Percentiles rank a stretch among this genome's conserved stretches.
phyloP scores from a whole-genome alignment of 345 rosid genomes.

The Eucalyptus tenuipes region DNA sequence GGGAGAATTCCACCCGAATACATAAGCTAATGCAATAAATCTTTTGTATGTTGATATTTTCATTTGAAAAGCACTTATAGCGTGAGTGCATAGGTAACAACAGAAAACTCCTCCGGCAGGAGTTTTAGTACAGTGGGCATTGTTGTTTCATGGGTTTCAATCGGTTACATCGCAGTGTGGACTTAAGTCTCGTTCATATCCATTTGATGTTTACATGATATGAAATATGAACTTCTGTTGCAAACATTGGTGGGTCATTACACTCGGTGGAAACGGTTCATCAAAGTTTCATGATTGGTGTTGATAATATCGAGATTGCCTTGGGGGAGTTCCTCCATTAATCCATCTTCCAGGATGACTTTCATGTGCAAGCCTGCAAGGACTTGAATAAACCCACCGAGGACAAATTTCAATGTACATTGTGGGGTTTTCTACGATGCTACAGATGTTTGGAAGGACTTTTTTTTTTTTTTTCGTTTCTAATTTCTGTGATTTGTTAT shows the following conservation, averaged over 20 bases:
- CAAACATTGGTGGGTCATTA: background rate
- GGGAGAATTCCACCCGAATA: background rate
- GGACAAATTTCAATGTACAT: background rate
- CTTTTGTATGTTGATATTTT: background rate
- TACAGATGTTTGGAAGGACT: background rate
- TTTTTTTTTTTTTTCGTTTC: background rate
- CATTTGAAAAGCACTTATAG: background rate
- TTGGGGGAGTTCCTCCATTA: background rate
- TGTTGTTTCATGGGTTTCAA: background rate
- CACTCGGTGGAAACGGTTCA: background rate
- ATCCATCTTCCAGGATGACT: background rate
- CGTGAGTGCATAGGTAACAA: background rate
- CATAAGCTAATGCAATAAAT: background rate
- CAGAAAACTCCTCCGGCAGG: background rate
- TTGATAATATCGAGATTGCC: background rate
- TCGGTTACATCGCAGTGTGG: background rate
- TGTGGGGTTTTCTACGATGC: background rate
- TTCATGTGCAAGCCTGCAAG: background rate
- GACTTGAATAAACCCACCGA: background rate
- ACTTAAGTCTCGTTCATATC: background rate
- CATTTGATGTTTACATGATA: background rate
- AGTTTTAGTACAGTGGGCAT: background rate
- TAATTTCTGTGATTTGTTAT: background rate
- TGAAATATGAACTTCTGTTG: background rate
- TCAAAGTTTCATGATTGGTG: background rate